These are phyloP conservation scores for Phlyctochytrium bullatum DNA, from an alignment of 192 early-diverging fungal genomes.

Conservation along the genomic window DNA sequence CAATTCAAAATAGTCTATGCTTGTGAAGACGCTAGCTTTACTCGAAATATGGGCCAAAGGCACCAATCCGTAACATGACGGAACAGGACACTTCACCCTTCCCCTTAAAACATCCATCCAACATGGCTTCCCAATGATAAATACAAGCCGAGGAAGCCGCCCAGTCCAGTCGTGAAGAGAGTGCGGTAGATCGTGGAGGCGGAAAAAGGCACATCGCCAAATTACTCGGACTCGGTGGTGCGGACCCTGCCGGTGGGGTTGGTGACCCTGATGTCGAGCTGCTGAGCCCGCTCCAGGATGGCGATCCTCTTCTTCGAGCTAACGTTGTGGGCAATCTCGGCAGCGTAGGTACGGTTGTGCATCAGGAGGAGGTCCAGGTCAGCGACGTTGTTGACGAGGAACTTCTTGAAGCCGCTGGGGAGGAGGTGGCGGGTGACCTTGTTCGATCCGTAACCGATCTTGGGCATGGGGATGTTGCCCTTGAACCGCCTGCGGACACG, in stretches of 20 bases:
- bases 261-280: conserved; percentile 94
- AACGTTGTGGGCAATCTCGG: conserved; percentile 98
- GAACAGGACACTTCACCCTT: too few species aligned
- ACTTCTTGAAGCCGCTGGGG: conserved; percentile 99
- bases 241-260: conserved; percentile 86
- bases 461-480: conserved; percentile 96
- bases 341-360: conserved; percentile 99
- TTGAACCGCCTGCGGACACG: conserved; percentile 97
- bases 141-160: too few species aligned
- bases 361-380: conserved; percentile 97
- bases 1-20: too few species aligned
- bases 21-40: too few species aligned
- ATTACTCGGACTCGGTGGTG: conserved; percentile 40
- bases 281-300: conserved; percentile 91
- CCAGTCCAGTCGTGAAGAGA: too few species aligned
- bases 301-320: conserved; percentile 88
- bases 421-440: conserved; percentile 93
- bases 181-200: too few species aligned
- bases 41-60: too few species aligned
- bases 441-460: conserved; percentile 99
- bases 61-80: too few species aligned
- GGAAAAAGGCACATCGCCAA: too few species aligned
- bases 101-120: too few species aligned
- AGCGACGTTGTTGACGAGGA: conserved; percentile 83
- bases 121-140: too few species aligned